These are phyloP conservation scores for Plantago ovata DNA, from an alignment of 257 asterid genomes.

Conservation along the genomic window DNA sequence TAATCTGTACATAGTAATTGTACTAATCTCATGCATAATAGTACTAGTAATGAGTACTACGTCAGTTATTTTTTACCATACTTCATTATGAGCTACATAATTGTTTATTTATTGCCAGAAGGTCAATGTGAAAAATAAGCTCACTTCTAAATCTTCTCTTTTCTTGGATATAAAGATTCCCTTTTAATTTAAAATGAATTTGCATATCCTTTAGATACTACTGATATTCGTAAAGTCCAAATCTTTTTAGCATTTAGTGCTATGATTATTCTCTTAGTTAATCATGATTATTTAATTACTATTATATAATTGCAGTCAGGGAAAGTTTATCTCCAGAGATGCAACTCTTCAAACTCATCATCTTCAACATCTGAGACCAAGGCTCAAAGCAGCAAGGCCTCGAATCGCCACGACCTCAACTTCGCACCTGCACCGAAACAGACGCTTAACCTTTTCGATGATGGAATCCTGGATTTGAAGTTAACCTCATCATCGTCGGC, in stretches of 20 bases:
- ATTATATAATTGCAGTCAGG: conserved; percentile 82
- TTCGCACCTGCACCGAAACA: conserved; percentile 45
- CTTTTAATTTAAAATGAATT: too few relatives aligned
- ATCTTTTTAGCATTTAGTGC: too few relatives aligned
- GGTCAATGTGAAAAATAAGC: too few relatives aligned
- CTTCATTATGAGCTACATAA: too few relatives aligned
- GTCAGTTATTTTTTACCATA: not conserved
- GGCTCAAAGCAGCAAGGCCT: conserved; percentile 21
- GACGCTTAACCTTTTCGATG: conserved; percentile 42
- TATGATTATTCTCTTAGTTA: not conserved
- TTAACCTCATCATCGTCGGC: conserved; percentile 32
- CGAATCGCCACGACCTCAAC: conserved; percentile 62
- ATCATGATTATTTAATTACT: not conserved
- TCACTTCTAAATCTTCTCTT: too few relatives aligned
- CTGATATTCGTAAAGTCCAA: too few relatives aligned
- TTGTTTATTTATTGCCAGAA: too few relatives aligned
- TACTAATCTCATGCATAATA: not conserved
- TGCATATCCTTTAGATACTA: too few relatives aligned
- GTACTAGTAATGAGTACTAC: not conserved
- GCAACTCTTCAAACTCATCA: conserved; percentile 49
- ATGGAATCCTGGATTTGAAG: conserved; percentile 47
- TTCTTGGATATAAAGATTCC: too few relatives aligned
- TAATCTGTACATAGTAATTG: not conserved
- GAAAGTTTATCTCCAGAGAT: conserved; percentile 63
- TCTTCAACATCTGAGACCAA: conserved; percentile 38